These are phyloP conservation scores for Xylariaceae sp. DNA, from an alignment of 2,329 filamentous ascomycete species.

Conservation along the genomic window DNA sequence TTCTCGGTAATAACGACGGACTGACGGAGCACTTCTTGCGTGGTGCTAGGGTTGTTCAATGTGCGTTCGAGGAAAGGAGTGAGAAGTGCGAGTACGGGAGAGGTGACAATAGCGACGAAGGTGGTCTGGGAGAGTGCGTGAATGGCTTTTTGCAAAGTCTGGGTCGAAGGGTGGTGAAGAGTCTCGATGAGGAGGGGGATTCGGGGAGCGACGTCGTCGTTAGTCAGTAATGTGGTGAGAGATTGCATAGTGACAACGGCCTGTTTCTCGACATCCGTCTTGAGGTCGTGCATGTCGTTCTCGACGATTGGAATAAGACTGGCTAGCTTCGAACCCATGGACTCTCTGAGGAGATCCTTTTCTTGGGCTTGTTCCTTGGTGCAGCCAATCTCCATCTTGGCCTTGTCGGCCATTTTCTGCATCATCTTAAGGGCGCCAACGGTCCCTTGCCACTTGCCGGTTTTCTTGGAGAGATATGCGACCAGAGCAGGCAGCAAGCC, in stretches of 20 bases:
- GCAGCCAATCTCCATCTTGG: slow-evolving; percentile 74
- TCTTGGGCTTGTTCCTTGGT: slow-evolving; percentile 80
- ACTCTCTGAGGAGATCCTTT: slow-evolving; percentile 85
- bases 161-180: slow-evolving; percentile 88
- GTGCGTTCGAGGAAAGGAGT: slow-evolving; percentile 93
- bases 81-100: slow-evolving; percentile 88
- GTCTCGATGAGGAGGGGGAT: slow-evolving; percentile 90
- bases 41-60: slow-evolving; percentile 84
- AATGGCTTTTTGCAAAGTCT: slow-evolving; percentile 91
- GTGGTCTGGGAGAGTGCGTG: slow-evolving; percentile 96
- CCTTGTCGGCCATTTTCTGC: slow-evolving; percentile 92
- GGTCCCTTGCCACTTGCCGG: slow-evolving; percentile 96
- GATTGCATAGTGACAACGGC: slow-evolving; percentile 90
- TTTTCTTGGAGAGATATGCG: slow-evolving; percentile 75
- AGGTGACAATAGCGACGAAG: slow-evolving; percentile 96
- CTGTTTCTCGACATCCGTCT: slow-evolving; percentile 83
- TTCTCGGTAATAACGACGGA: slow-evolving; percentile 97
- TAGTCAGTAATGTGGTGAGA: slow-evolving; percentile 84
- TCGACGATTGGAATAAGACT: slow-evolving; percentile 88
- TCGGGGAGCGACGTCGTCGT: slow-evolving; percentile 91
- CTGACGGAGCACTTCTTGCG: slow-evolving; percentile 91
- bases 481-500: slow-evolving; percentile 76
- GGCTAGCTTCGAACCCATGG: slow-evolving; percentile 86
- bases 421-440: slow-evolving; percentile 82
- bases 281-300: slow-evolving; percentile 93